Evolutionary conservation across 306 rosid species (phyloP).

Genomic region (Vigna nakashimae): DNA sequence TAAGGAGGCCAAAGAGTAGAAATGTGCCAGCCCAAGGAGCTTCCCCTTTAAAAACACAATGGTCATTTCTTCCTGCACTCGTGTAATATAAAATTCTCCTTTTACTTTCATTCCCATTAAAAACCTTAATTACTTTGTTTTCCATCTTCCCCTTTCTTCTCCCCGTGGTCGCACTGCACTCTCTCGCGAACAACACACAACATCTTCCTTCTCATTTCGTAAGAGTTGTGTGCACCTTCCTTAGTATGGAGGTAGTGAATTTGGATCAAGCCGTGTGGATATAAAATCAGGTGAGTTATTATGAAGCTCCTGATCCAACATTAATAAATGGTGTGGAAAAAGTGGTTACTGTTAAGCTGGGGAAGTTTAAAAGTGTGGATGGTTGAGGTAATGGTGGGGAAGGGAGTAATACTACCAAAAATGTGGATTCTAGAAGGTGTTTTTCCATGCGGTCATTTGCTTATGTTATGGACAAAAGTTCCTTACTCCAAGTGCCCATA

Average conservation of each 20-base stretch:
- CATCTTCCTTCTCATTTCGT: too few species aligned
- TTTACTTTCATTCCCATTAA: too few species aligned
- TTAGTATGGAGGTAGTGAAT: slow-evolving; percentile 44
- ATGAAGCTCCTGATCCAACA: slow-evolving; percentile 36
- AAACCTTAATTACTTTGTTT: too few species aligned
- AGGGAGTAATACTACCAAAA: slow-evolving; percentile 30
- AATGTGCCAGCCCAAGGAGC: too few species aligned
- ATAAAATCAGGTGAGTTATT: slow-evolving; percentile 56
- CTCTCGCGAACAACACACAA: too few species aligned
- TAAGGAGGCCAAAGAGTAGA: too few species aligned
- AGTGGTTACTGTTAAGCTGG: slow-evolving; percentile 81
- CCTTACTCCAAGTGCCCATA: slow-evolving; percentile 77
- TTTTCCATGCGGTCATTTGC: slow-evolving; percentile 58
- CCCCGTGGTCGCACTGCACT: too few species aligned
- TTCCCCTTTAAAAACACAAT: too few species aligned
- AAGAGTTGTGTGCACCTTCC: too few species aligned
- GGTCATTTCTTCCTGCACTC: too few species aligned
- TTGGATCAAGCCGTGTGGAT: slow-evolving; percentile 49
- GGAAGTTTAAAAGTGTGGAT: slow-evolving; percentile 79
- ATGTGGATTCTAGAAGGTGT: slow-evolving; percentile 80
- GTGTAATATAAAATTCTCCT: too few species aligned
- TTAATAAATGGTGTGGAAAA: slow-evolving; percentile 48
- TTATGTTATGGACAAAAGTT: slow-evolving; percentile 74
- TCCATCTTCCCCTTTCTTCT: too few species aligned
- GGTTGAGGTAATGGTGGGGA: slow-evolving; percentile 56